These are phyloP conservation scores for Actinomortierella ambigua DNA, from an alignment of 371 early-diverging fungal genomes.

Conservation along the genomic window DNA sequence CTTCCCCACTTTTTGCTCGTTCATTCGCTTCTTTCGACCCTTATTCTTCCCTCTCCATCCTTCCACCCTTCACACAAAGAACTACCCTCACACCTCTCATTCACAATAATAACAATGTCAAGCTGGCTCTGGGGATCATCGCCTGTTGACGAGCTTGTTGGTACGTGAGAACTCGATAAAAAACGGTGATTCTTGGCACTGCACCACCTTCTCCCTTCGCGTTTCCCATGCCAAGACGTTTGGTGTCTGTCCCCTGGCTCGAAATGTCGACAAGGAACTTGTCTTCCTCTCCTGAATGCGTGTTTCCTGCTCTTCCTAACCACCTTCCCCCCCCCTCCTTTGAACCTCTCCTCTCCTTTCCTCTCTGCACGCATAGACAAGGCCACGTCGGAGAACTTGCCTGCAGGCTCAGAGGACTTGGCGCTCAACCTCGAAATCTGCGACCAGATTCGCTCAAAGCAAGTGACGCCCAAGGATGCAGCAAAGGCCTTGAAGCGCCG, in stretches of 20 bases:
- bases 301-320: neutral
- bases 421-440: constrained; percentile 84
- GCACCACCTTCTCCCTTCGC: no score
- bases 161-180: no score
- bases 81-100: no score
- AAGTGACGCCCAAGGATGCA: constrained; percentile 79
- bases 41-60: no score
- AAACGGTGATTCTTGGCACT: no score
- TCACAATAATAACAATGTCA: no score
- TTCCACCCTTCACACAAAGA: no score
- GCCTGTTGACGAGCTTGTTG: no score
- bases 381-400: constrained; percentile 91
- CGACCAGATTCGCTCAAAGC: constrained; percentile 90
- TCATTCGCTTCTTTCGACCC: no score
- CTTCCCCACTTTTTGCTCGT: no score
- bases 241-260: neutral
- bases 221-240: no score
- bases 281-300: neutral
- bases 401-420: constrained; percentile 84
- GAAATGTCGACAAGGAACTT: neutral
- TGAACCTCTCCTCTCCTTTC: neutral
- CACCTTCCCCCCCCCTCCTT: neutral
- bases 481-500: constrained; percentile 74
- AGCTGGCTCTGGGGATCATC: no score
- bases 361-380: constrained; percentile 55